Percentiles rank a stretch among this genome's conserved stretches.
These are phyloP conservation scores for Albifimbria verrucaria DNA, from an alignment of 2,329 filamentous ascomycete species.

Conservation along the genomic window DNA sequence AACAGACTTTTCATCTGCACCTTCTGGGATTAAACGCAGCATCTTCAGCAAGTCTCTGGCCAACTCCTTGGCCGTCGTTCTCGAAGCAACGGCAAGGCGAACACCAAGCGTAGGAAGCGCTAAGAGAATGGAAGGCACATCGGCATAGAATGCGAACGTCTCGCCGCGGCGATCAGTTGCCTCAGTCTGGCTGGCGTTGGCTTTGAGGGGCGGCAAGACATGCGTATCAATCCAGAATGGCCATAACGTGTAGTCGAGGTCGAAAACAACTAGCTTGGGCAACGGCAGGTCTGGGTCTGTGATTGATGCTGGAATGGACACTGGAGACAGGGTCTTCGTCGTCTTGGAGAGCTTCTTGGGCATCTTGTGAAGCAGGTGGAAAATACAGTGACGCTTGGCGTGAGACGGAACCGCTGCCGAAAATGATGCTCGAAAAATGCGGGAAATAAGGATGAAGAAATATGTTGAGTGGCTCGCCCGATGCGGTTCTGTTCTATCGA, in stretches of 20 bases:
- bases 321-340: conserved; percentile 4
- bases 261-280: conserved; percentile 83
- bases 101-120: conserved; percentile 47
- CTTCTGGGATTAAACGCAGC: conserved; percentile 48
- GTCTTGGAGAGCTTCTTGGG: neutral
- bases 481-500: too few species aligned
- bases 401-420: too few species aligned
- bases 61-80: conserved; percentile 76
- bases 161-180: conserved; percentile 59
- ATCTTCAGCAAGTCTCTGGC: conserved; percentile 77
- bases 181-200: conserved; percentile 38
- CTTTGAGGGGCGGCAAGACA: conserved; percentile 68
- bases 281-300: conserved; percentile 60
- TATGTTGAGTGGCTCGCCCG: too few species aligned
- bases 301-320: conserved; percentile 38
- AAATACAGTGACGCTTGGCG: too few species aligned
- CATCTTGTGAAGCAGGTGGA: neutral
- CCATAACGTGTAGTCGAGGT: conserved; percentile 98
- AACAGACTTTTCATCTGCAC: conserved; percentile 15
- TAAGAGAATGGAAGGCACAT: conserved; percentile 65
- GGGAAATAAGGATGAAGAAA: too few species aligned
- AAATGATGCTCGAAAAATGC: too few species aligned
- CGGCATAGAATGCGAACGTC: conserved; percentile 65
- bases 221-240: conserved; percentile 98
- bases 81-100: conserved; percentile 70